Evolutionary conservation across 2,329 filamentous ascomycete species (phyloP).

Genomic region (Capronia americana): DNA sequence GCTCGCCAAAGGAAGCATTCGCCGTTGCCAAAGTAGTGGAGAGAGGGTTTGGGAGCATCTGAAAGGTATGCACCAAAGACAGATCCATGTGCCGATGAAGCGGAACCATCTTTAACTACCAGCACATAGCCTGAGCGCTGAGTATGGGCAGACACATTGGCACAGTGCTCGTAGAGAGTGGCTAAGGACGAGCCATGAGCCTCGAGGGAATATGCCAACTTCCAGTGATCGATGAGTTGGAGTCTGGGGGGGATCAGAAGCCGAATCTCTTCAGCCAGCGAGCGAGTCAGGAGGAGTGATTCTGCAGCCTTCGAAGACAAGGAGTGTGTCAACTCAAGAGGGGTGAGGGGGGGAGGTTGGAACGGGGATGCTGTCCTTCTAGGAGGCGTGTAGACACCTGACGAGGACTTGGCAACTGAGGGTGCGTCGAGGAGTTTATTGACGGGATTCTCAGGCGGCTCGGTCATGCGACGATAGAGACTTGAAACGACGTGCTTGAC

Average conservation of each 20-base stretch:
- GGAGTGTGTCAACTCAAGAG: slow-evolving; percentile 64
- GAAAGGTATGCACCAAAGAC: slow-evolving; percentile 94
- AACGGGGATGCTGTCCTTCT: slow-evolving; percentile 76
- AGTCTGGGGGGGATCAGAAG: slow-evolving; percentile 84
- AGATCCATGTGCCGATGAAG: slow-evolving; percentile 42
- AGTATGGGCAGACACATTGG: slow-evolving; percentile 65
- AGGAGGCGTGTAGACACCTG: slow-evolving; percentile 64
- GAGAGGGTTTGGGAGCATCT: slow-evolving; percentile 78
- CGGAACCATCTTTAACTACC: slow-evolving; percentile 74
- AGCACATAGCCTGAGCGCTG: slow-evolving; percentile 85
- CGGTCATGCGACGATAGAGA: slow-evolving; percentile 69
- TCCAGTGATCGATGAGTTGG: slow-evolving; percentile 87
- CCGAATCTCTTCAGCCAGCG: slow-evolving; percentile 90
- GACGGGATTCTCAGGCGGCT: slow-evolving; percentile 45
- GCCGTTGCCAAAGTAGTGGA: slow-evolving; percentile 92
- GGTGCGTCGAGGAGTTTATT: slow-evolving; percentile 39
- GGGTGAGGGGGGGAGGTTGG: slow-evolving; percentile 85
- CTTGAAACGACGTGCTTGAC: slow-evolving; percentile 64
- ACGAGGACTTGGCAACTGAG: slow-evolving; percentile 36
- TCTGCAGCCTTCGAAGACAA: slow-evolving; percentile 63
- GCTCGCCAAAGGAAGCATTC: slow-evolving; percentile 94
- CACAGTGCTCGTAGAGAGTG: slow-evolving; percentile 83
- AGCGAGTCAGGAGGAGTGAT: slow-evolving; percentile 68
- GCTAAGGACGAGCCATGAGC: slow-evolving; percentile 86
- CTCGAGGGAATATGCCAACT: slow-evolving; percentile 84